Evolutionary conservation across 2,329 filamentous ascomycete species (phyloP).

Genomic region (Penicillium sp.): DNA sequence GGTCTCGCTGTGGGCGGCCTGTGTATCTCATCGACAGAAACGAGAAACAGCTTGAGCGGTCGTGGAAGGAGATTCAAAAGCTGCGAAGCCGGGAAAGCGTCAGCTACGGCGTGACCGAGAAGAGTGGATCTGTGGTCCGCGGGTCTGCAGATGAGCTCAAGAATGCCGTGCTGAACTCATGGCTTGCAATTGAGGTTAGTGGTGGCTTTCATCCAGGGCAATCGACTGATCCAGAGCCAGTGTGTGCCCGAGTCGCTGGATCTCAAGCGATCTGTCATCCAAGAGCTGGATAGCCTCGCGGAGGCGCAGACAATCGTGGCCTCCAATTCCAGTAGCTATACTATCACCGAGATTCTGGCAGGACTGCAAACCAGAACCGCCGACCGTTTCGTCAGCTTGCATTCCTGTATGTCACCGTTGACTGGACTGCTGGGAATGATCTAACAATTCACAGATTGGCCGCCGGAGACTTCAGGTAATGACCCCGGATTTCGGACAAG

Average conservation of each 20-base stretch:
- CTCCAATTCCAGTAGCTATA: conserved; percentile 50
- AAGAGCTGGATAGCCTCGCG: conserved; percentile 41
- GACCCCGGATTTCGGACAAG: background rate
- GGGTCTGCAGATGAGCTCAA: too few relatives aligned
- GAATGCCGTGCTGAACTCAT: too few relatives aligned
- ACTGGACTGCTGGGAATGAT: conserved; percentile 2
- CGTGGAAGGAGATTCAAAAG: too few relatives aligned
- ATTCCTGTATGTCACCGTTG: conserved; percentile 41
- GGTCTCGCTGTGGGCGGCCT: too few relatives aligned
- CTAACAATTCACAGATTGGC: conserved; percentile 37
- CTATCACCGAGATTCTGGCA: conserved; percentile 45
- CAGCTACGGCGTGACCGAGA: too few relatives aligned
- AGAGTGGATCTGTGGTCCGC: too few relatives aligned
- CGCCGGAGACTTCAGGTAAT: conserved; percentile 38
- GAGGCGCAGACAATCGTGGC: conserved; percentile 42
- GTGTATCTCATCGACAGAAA: too few relatives aligned
- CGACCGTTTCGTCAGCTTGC: conserved; percentile 43
- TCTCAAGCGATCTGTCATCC: conserved; percentile 43
- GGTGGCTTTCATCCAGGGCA: too few relatives aligned
- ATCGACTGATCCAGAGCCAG: too few relatives aligned
- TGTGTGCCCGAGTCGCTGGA: conserved; percentile 46
- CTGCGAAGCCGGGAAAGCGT: too few relatives aligned
- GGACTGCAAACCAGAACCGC: conserved; percentile 35
- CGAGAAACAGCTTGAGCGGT: too few relatives aligned
- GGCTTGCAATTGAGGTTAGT: too few relatives aligned